These are phyloP conservation scores for Escovopsis sp. DNA, from an alignment of 2,329 filamentous ascomycete species.

Conservation along the genomic window DNA sequence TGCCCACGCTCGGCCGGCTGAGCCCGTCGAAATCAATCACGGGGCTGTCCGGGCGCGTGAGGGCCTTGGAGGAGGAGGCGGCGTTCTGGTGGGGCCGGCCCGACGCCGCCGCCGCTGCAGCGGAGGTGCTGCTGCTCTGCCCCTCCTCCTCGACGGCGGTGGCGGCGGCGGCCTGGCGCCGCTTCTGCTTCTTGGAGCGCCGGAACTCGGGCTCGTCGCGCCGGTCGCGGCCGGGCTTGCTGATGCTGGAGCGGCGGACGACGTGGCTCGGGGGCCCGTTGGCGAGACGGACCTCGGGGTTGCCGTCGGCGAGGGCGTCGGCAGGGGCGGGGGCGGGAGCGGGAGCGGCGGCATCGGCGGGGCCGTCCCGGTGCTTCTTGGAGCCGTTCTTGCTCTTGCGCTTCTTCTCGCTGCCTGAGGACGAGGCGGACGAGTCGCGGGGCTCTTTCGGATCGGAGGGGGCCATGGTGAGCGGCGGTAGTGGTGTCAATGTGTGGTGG, in stretches of 20 bases:
- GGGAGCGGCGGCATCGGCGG: no score
- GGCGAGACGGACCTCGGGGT: not conserved
- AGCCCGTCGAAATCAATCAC: constrained; percentile 49
- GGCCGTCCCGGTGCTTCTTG: no score
- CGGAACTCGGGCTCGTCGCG: constrained; percentile 32
- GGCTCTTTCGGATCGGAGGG: no score
- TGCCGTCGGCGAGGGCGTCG: no score
- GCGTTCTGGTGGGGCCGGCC: not conserved
- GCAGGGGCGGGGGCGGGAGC: no score
- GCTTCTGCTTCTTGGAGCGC: constrained; percentile 17
- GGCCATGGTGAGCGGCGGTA: no score
- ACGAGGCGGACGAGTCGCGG: no score
- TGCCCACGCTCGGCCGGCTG: constrained; percentile 47
- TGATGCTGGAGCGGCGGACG: constrained; percentile 36
- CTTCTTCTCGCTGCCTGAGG: no score
- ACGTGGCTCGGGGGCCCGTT: not conserved
- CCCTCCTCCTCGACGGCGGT: constrained; percentile 3
- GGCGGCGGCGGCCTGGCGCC: not conserved
- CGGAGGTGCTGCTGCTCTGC: not conserved
- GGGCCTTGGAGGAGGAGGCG: not conserved
- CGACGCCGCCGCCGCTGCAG: not conserved
- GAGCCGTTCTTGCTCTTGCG: no score
- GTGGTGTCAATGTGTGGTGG: no score
- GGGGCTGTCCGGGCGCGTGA: constrained; percentile 29
- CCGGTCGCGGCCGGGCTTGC: constrained; percentile 47